Evolutionary conservation across 2,329 filamentous ascomycete genomes (phyloP).

Genomic region (Zarea fungicola): DNA sequence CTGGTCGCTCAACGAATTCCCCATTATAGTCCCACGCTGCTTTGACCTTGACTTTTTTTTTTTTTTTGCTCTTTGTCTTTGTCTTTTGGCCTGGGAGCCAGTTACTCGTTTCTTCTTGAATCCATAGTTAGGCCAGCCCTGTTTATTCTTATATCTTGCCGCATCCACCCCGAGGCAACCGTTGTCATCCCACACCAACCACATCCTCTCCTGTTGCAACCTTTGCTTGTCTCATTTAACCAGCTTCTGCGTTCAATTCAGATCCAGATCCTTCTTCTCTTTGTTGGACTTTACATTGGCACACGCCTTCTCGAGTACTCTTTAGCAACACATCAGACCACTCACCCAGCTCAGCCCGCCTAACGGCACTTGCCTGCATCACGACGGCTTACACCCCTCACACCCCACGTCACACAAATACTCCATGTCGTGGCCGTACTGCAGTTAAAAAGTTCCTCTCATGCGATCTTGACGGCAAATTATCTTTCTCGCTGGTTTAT

Average conservation of each 20-base stretch:
- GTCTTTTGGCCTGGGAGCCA: background rate
- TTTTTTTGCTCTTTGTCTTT: background rate
- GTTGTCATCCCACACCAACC: background rate
- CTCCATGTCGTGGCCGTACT: slow-evolving; percentile 1
- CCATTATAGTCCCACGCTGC: slow-evolving; percentile 9
- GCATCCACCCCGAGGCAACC: slow-evolving; percentile 8
- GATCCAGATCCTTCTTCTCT: background rate
- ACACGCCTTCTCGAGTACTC: background rate
- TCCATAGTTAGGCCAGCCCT: slow-evolving; percentile 5
- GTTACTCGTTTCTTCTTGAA: background rate
- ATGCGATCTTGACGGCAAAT: background rate
- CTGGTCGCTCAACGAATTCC: slow-evolving; percentile 6
- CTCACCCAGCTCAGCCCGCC: background rate
- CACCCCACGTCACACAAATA: slow-evolving; percentile 2
- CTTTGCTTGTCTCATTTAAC: background rate
- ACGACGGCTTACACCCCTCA: slow-evolving; percentile 9
- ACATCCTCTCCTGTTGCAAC: background rate
- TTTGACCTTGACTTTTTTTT: slow-evolving; percentile 5
- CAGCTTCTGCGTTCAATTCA: background rate
- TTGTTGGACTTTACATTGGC: background rate
- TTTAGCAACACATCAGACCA: background rate
- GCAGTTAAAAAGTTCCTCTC: background rate
- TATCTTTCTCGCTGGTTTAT: background rate
- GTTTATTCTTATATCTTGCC: slow-evolving; percentile 13
- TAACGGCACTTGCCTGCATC: slow-evolving; percentile 1